These are phyloP conservation scores for Zanthoxylum bungeanum DNA, from an alignment of 345 rosid species.

Conservation along the genomic window DNA sequence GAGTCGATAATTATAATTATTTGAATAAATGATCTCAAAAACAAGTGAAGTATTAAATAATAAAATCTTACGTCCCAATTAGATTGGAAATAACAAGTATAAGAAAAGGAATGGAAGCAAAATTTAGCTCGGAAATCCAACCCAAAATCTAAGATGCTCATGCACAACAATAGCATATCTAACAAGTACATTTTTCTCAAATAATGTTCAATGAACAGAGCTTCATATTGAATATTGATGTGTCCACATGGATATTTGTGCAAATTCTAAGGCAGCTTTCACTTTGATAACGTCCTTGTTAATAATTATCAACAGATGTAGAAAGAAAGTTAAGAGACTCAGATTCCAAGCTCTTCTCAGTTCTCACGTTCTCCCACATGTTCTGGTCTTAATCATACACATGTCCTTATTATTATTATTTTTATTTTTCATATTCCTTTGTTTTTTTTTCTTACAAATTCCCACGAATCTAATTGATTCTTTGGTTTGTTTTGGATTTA, in stretches of 20 bases:
- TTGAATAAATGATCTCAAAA: no score
- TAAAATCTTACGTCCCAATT: no score
- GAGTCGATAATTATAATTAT: no score
- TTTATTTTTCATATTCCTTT: no score
- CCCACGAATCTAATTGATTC: not conserved
- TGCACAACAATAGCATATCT: not conserved
- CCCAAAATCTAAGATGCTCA: conserved; percentile 22
- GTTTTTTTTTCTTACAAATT: conserved; percentile 5
- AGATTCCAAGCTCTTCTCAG: conserved; percentile 28
- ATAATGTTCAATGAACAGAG: conserved; percentile 1
- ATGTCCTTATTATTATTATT: no score
- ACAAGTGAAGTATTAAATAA: no score
- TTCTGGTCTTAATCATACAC: conserved; percentile 24
- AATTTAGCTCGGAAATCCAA: conserved; percentile 38
- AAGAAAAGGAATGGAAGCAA: not conserved
- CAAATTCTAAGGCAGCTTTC: conserved; percentile 25
- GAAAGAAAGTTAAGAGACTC: conserved; percentile 19
- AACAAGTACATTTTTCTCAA: not conserved
- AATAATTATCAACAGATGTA: conserved; percentile 5
- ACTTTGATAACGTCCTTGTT: conserved; percentile 26
- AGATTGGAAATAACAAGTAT: not conserved
- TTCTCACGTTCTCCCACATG: conserved; percentile 40
- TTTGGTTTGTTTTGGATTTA: not conserved
- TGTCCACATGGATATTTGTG: conserved; percentile 30
- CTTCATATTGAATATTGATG: conserved; percentile 4